Conservation (phyloP, 257 asterid genomes). For the Rauvolfia tetraphylla region DNA sequence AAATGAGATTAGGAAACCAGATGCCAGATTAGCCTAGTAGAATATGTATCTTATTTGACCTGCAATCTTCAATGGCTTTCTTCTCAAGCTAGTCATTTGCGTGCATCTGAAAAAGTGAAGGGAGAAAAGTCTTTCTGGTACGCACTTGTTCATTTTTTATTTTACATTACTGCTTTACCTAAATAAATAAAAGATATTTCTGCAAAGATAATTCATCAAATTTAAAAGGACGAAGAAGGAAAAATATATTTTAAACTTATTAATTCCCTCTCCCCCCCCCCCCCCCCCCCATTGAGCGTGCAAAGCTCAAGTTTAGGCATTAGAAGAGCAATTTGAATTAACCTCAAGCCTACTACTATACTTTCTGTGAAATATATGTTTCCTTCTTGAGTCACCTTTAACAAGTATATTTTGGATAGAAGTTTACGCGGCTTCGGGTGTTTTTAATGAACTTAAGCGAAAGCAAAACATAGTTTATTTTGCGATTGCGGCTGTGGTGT, state of each 20-base stretch:
- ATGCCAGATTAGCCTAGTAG: no score
- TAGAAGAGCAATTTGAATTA: no score
- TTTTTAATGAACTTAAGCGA: not conserved
- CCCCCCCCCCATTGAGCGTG: no score
- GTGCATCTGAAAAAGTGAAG: constrained; percentile 12
- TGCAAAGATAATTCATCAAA: not conserved
- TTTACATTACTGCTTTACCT: not conserved
- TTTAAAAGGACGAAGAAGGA: not conserved
- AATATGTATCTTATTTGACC: not conserved
- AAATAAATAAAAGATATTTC: not conserved
- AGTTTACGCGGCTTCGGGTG: no score
- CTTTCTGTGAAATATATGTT: no score
- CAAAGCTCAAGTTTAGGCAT: no score
- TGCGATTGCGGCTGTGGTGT: not conserved
- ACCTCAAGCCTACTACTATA: no score
- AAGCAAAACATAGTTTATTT: not conserved
- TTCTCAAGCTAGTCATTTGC: not conserved
- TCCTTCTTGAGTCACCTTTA: no score
- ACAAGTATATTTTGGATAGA: not conserved
- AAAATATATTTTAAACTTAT: not conserved
- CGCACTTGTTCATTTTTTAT: not conserved
- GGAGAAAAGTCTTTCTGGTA: constrained; percentile 12
- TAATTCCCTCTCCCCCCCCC: no score
- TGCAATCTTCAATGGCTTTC: constrained; percentile 3
- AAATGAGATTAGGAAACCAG: no score